Evolutionary conservation across 129 eudicot genomes (phyloP).

Genomic region (carrot (Daucus carota)): DH1_v3.0 NC_030384.2:32058001-32058500

Average conservation of each 20-base stretch:
- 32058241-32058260: not conserved
- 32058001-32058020: slow-evolving; percentile 97
- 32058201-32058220: not conserved
- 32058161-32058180: not conserved
- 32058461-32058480: not conserved
- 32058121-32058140: not conserved
- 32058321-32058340: too few relatives aligned
- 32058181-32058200: not conserved
- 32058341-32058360: too few relatives aligned
- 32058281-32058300: too few relatives aligned
- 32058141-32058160: not conserved
- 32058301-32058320: too few relatives aligned
- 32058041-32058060: not conserved
- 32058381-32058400: not conserved
- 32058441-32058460: not conserved
- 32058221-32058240: not conserved
- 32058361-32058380: too few relatives aligned
- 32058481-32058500: not conserved
- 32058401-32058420: not conserved
- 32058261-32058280: not conserved
- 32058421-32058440: not conserved
- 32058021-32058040: too few relatives aligned
- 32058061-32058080: not conserved
- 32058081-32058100: not conserved
- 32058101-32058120: not conserved